These are phyloP conservation scores for Linnemannia hyalina DNA, from an alignment of 192 early-diverging fungal genomes.

Conservation along the genomic window DNA sequence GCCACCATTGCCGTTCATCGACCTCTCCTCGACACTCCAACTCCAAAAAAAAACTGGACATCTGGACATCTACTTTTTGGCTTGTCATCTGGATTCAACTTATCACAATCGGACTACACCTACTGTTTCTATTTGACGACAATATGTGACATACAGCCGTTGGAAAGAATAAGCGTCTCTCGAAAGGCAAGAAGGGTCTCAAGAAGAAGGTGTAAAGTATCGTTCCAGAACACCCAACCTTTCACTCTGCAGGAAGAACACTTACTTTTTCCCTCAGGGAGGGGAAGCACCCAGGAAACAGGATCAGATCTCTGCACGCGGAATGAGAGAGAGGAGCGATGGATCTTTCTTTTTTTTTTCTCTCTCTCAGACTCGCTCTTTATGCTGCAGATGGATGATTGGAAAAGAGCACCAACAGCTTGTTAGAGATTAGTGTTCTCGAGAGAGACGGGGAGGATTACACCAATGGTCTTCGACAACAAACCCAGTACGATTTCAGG, in stretches of 20 bases:
- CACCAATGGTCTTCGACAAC: neutral
- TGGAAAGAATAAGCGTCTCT: constrained; percentile 95
- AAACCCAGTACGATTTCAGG: constrained; percentile 4
- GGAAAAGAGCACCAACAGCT: neutral
- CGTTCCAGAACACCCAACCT: constrained; percentile 26
- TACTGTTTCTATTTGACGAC: neutral
- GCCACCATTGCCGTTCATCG: neutral
- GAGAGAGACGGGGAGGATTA: neutral
- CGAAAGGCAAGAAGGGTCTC: constrained; percentile 98
- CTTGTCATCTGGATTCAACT: neutral
- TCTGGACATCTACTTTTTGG: constrained; percentile 1
- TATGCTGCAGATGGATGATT: neutral
- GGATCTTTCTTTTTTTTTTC: neutral
- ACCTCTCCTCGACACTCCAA: neutral
- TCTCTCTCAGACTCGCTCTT: no score
- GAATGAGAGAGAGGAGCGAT: neutral
- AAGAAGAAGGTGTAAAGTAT: constrained; percentile 97
- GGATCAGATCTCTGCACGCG: neutral
- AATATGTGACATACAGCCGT: constrained; percentile 68
- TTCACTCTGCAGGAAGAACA: neutral
- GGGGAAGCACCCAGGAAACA: neutral
- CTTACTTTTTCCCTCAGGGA: neutral
- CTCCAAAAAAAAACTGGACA: neutral
- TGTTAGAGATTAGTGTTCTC: neutral
- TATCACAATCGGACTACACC: neutral